These are phyloP conservation scores for Mycena galopus DNA, from an alignment of 768 basidiomycete genomes.

Conservation along the genomic window DNA sequence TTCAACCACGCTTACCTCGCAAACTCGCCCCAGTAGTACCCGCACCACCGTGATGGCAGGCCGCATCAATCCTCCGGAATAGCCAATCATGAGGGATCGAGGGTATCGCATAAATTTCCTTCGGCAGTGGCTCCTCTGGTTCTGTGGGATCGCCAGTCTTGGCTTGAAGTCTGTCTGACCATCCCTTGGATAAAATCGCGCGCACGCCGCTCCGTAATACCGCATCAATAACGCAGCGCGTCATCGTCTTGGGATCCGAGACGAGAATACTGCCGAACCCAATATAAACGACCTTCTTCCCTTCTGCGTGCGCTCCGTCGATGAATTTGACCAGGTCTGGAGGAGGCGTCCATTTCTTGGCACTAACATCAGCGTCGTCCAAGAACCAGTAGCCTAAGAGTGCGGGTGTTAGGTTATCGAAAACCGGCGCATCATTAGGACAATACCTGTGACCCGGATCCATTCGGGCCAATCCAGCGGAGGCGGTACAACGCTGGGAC, in stretches of 20 bases:
- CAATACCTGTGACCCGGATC: constrained; percentile 90
- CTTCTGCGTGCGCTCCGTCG: constrained; percentile 75
- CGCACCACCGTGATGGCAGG: constrained; percentile 97
- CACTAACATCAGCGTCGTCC: constrained; percentile 89
- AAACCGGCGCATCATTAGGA: background rate
- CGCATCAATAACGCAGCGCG: constrained; percentile 90
- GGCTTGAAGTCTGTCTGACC: constrained; percentile 90
- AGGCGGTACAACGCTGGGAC: constrained; percentile 89
- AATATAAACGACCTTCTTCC: constrained; percentile 96
- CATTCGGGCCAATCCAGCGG: constrained; percentile 99
- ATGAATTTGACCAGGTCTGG: constrained; percentile 86
- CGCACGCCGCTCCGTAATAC: constrained; percentile 88
- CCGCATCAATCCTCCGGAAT: constrained; percentile 76
- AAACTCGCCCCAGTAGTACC: constrained; percentile 96
- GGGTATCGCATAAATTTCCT: constrained; percentile 85
- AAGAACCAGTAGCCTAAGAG: constrained; percentile 94
- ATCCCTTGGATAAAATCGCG: constrained; percentile 97
- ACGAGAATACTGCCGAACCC: constrained; percentile 99
- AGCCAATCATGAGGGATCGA: constrained; percentile 97
- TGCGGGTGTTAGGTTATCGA: constrained; percentile 1
- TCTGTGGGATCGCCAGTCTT: constrained; percentile 73
- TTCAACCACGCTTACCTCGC: constrained; percentile 67
- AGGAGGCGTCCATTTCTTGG: constrained; percentile 92
- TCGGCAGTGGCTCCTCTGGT: constrained; percentile 77
- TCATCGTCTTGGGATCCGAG: constrained; percentile 94